Percentiles rank a stretch among this genome's conserved stretches.
phyloP scores from a whole-genome alignment of 306 rosid genomes.

The Rosa multiflora region DNA sequence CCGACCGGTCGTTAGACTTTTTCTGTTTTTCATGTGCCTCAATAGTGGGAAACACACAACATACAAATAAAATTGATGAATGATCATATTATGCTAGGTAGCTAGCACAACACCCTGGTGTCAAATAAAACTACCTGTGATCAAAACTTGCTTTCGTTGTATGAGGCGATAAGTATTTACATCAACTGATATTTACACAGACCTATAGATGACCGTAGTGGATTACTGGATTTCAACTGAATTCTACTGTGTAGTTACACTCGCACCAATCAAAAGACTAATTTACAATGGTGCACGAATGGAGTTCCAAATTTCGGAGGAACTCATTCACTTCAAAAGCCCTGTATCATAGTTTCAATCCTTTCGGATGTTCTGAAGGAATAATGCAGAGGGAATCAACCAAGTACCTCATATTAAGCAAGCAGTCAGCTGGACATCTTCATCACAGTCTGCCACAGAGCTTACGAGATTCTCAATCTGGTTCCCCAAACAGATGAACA shows the following conservation, averaged over 20 bases:
- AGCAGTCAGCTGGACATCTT: not conserved
- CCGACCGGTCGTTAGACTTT: no score
- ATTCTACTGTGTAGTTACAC: not conserved
- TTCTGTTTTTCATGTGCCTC: no score
- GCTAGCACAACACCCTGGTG: not conserved
- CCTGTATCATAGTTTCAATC: not conserved
- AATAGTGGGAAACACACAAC: no score
- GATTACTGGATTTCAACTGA: not conserved
- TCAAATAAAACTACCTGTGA: not conserved
- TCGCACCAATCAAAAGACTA: not conserved
- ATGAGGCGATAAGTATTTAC: not conserved
- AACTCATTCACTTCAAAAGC: not conserved
- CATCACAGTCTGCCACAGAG: not conserved
- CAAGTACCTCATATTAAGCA: conserved; percentile 4
- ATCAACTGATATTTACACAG: conserved; percentile 4
- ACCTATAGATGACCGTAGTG: not conserved
- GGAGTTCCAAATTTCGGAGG: not conserved
- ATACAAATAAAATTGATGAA: no score
- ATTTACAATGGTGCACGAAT: not conserved
- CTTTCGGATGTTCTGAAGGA: not conserved
- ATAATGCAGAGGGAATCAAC: conserved; percentile 8
- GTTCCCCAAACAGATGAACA: not conserved
- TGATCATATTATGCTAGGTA: not conserved
- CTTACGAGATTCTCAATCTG: not conserved
- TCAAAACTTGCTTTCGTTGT: not conserved